Evolutionary conservation across 2,329 filamentous ascomycete genomes (phyloP).

Genomic region (Pezicula radicicola): DNA sequence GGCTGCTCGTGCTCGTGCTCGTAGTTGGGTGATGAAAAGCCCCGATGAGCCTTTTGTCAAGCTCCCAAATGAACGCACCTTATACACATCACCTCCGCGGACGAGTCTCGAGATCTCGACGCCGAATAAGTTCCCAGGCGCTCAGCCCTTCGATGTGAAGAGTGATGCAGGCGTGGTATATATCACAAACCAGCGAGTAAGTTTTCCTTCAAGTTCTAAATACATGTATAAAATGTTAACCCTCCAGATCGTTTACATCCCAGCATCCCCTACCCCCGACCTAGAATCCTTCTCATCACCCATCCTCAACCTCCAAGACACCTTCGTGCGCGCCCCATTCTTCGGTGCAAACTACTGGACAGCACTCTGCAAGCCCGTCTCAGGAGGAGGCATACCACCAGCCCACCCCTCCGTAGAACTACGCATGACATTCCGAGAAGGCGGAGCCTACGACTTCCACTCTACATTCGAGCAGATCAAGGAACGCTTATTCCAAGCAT

Average conservation of each 20-base stretch:
- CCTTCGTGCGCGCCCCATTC: constrained; percentile 82
- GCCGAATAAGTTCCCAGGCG: constrained; percentile 56
- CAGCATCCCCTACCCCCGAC: constrained; percentile 59
- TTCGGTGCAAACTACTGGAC: constrained; percentile 93
- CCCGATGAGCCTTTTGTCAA: constrained; percentile 73
- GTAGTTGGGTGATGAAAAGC: constrained; percentile 90
- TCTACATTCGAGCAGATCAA: constrained; percentile 79
- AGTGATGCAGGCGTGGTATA: constrained; percentile 74
- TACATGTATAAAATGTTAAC: constrained; percentile 11
- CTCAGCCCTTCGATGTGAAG: constrained; percentile 64
- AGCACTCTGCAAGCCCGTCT: constrained; percentile 73
- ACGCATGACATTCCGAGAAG: constrained; percentile 88
- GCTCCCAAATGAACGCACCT: constrained; percentile 77
- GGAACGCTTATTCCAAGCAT: constrained; percentile 76
- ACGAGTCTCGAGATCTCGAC: constrained; percentile 73
- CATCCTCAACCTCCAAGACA: constrained; percentile 83
- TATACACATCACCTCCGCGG: constrained; percentile 77
- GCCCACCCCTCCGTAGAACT: constrained; percentile 72
- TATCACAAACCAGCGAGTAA: constrained; percentile 81
- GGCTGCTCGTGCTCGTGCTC: constrained; percentile 12
- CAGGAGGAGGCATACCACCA: constrained; percentile 78
- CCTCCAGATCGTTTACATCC: constrained; percentile 80
- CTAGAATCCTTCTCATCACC: constrained; percentile 87
- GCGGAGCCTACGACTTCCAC: constrained; percentile 91
- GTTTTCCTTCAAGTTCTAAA: constrained; percentile 27